These are phyloP conservation scores for Hypoxylon sp. DNA, from an alignment of 2,329 filamentous ascomycete species.

Conservation along the genomic window DNA sequence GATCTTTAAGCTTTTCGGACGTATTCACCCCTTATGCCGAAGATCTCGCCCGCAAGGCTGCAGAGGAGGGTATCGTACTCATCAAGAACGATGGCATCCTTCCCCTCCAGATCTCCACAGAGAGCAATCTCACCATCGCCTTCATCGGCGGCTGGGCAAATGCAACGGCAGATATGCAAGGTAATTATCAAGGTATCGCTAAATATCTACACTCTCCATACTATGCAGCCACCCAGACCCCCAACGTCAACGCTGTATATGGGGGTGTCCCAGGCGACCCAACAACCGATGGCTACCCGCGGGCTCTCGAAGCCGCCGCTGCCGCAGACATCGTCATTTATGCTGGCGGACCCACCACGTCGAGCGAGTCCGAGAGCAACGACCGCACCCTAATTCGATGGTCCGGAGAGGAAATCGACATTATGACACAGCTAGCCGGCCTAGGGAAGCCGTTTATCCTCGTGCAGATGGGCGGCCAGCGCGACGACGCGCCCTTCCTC, in stretches of 20 bases:
- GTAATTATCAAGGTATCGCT: constrained; percentile 64
- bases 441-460: constrained; percentile 66
- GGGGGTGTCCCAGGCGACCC: constrained; percentile 52
- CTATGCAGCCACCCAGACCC: constrained; percentile 64
- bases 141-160: constrained; percentile 50
- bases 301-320: constrained; percentile 57
- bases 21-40: constrained; percentile 48
- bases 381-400: constrained; percentile 67
- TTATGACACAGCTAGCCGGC: constrained; percentile 59
- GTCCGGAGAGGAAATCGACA: constrained; percentile 65
- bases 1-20: constrained; percentile 44
- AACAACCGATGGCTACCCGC: constrained; percentile 52
- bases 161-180: constrained; percentile 49
- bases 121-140: constrained; percentile 43
- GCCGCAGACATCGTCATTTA: constrained; percentile 68
- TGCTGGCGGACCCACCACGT: constrained; percentile 66
- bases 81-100: constrained; percentile 50
- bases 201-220: constrained; percentile 69
- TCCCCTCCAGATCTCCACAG: constrained; percentile 42
- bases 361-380: constrained; percentile 58
- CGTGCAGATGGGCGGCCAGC: constrained; percentile 64
- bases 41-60: constrained; percentile 46
- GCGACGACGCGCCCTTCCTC: constrained; percentile 62
- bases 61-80: constrained; percentile 49
- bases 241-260: constrained; percentile 63